Base-by-base conservation (phyloP, 1,284 basidiomycete genomes). In the Cystobasidium slooffiae region DNA sequence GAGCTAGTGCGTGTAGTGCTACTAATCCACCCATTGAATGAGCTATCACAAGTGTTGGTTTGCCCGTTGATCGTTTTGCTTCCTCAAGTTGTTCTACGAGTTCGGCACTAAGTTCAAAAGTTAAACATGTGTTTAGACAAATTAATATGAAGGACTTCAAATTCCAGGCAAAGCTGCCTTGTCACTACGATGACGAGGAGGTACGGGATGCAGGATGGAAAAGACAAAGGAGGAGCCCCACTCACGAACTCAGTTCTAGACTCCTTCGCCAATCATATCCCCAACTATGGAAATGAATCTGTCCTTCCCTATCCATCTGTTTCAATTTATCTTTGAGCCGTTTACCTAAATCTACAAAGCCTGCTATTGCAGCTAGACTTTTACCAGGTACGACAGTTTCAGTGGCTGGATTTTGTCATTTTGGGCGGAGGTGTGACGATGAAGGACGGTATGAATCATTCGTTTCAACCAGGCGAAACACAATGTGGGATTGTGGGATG, bases 11-110 rank as follows among this genome's bases (percentile, higher is more conserved):
- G 51, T 82, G 81, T 1, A 83, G 77, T 0, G 79, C 76, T 6
- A 83, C 81, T 0, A 83, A 75, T 0, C 82, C 82, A 22, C 82
- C 82, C 82, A 83, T 83, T 2, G 80, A 81, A 62, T 83, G 82
- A 4, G 81, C 81, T 0, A 83, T 75, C 24, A 82, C 79, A 31
- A 80, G 79, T 1, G 82, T 79, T 0, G 81, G 81, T 22, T 77
- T 59, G 1, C 81, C 80, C 12, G 77, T 80, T 22, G 78, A 77
- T 3, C 61, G 47, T 69, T 80, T 81, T 18, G 82, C 70, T 24
- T 75, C 31, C 18, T 66, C 68, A 31, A 79, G 72, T 10, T 65
- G 18, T 10, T 49, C 39, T 7, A 78, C 8, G 14, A 79, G 68
- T 22, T 76, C 68, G 8, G 61, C 52, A 20, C 75, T 73, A 9